Conservation (phyloP, 2,329 filamentous ascomycete species). For the Ophiocordyceps polyrhachis-furcata region DNA sequence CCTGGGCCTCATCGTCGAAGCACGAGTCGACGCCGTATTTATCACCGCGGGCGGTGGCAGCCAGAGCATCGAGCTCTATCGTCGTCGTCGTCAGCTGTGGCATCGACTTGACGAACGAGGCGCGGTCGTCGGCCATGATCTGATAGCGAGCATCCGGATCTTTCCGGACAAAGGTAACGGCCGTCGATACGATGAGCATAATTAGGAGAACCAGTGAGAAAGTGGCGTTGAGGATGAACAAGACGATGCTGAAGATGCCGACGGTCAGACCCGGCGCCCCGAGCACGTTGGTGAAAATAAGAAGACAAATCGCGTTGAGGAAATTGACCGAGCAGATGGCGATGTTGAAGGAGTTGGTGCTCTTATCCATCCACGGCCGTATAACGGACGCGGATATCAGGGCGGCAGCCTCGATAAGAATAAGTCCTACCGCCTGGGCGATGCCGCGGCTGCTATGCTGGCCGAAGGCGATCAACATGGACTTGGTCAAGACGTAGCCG, state of each 20-base stretch:
- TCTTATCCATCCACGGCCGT: slow-evolving; percentile 97
- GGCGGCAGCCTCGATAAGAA: slow-evolving; percentile 64
- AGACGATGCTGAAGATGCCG: slow-evolving; percentile 73
- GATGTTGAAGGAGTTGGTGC: slow-evolving; percentile 93
- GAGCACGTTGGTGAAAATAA: slow-evolving; percentile 79
- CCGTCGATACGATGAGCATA: slow-evolving; percentile 45
- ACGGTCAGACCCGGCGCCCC: slow-evolving; percentile 66
- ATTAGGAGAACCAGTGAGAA: slow-evolving; percentile 70
- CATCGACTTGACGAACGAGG: slow-evolving; percentile 84
- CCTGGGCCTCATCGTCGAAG: background rate
- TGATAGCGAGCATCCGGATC: slow-evolving; percentile 92
- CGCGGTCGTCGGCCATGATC: slow-evolving; percentile 89
- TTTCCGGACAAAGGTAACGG: slow-evolving; percentile 64
- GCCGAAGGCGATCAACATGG: slow-evolving; percentile 69
- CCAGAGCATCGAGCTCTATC: background rate
- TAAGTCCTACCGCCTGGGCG: slow-evolving; percentile 62
- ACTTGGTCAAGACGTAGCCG: slow-evolving; percentile 63
- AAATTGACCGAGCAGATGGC: slow-evolving; percentile 82
- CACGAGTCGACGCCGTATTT: background rate
- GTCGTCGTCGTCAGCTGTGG: background rate
- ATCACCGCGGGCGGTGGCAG: background rate
- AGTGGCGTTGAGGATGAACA: slow-evolving; percentile 73
- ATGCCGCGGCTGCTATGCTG: slow-evolving; percentile 44
- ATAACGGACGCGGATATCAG: slow-evolving; percentile 64
- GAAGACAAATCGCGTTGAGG: slow-evolving; percentile 69